Conservation (phyloP, 108 stramenopile species). For the Skeletonema tropicum region DNA sequence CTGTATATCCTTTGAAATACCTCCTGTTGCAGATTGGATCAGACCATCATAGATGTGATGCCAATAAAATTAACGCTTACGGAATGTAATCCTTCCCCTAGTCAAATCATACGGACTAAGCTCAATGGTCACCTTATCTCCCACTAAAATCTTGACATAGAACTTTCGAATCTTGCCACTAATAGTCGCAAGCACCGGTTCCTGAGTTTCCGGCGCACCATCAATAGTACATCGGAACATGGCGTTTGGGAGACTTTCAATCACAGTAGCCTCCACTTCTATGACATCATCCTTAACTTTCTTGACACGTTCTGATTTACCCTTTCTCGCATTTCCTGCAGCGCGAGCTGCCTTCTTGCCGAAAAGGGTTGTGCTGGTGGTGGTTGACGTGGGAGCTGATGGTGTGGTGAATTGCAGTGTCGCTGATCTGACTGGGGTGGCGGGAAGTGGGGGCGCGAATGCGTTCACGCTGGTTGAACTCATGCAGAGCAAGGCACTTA, state of each 20-base stretch:
- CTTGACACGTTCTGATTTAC: constrained; percentile 68
- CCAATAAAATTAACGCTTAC: constrained; percentile 68
- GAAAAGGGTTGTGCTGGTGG: constrained; percentile 43
- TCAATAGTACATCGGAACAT: constrained; percentile 92
- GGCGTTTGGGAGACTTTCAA: constrained; percentile 91
- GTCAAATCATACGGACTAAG: constrained; percentile 94
- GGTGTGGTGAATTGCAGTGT: neutral
- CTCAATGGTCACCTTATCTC: constrained; percentile 91
- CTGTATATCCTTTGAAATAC: neutral
- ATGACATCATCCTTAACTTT: constrained; percentile 92
- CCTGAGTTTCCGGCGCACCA: constrained; percentile 81
- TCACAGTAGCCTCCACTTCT: constrained; percentile 84
- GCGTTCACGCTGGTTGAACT: constrained; percentile 24
- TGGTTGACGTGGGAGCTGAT: constrained; percentile 12
- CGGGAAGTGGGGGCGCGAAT: constrained; percentile 17
- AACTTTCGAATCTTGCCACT: constrained; percentile 94
- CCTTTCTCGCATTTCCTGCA: constrained; percentile 74
- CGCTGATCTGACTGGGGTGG: constrained; percentile 2
- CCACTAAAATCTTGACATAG: constrained; percentile 92
- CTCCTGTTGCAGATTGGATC: neutral
- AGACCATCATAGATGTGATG: neutral
- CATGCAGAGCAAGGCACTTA: constrained; percentile 34
- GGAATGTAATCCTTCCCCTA: constrained; percentile 92
- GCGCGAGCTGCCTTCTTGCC: constrained; percentile 86
- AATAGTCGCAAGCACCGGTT: constrained; percentile 87